Percentiles rank a stretch among this genome's conserved stretches.
Evolutionary conservation across 2,329 filamentous ascomycete species (phyloP).

Genomic region (Colletotrichum limetticola): DNA sequence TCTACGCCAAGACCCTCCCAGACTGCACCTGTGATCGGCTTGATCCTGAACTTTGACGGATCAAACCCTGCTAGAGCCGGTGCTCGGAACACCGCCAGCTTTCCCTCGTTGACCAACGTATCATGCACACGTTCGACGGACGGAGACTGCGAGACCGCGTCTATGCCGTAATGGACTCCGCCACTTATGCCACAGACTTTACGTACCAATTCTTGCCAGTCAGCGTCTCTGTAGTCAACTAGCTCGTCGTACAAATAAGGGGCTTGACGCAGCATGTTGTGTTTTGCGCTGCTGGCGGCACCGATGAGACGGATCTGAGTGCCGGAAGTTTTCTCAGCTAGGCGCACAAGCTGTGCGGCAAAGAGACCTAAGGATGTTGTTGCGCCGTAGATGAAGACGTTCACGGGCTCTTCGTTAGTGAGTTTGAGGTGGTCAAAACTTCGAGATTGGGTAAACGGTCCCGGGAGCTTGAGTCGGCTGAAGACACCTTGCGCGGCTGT

Average conservation of each 20-base stretch:
- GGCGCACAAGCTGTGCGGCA: slow-evolving; percentile 43
- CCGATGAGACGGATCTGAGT: slow-evolving; percentile 41
- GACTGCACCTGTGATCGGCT: slow-evolving; percentile 52
- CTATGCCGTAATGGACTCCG: slow-evolving; percentile 49
- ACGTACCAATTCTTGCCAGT: slow-evolving; percentile 47
- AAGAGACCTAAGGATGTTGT: slow-evolving; percentile 48
- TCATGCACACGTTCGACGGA: slow-evolving; percentile 46
- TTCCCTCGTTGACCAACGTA: slow-evolving; percentile 41
- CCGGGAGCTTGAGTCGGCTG: slow-evolving; percentile 46
- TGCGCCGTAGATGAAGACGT: slow-evolving; percentile 46
- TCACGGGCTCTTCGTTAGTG: neutral
- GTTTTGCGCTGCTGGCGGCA: slow-evolving; percentile 41
- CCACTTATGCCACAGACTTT: slow-evolving; percentile 33
- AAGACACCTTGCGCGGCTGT: slow-evolving; percentile 56
- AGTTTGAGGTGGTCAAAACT: neutral
- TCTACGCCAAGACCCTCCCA: slow-evolving; percentile 55
- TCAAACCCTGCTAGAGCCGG: slow-evolving; percentile 40
- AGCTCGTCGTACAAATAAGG: slow-evolving; percentile 51
- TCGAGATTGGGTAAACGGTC: slow-evolving; percentile 42
- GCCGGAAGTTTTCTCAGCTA: slow-evolving; percentile 21
- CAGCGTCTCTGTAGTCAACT: slow-evolving; percentile 49
- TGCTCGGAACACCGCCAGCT: slow-evolving; percentile 40
- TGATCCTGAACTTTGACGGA: slow-evolving; percentile 36
- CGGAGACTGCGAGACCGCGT: slow-evolving; percentile 51
- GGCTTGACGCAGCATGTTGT: slow-evolving; percentile 39